phyloP scores from a whole-genome alignment of 1,139 yeast genomes.

The Scheffersomyces parashehatae region DNA sequence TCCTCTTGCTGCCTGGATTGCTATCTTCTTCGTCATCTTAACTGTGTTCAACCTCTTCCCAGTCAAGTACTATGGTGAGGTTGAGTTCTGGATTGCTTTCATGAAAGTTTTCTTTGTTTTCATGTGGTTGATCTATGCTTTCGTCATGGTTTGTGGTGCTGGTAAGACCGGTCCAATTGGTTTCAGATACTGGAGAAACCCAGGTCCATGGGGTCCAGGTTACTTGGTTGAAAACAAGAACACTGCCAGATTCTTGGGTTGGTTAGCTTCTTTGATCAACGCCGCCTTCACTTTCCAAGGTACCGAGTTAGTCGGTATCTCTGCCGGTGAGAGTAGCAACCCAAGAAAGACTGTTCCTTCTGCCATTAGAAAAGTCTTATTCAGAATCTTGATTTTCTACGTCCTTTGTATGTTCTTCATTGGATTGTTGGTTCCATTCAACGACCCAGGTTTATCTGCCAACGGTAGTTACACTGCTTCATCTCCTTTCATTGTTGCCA shows the following conservation, averaged over 20 bases:
- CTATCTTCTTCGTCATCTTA: constrained; percentile 61
- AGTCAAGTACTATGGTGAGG: constrained; percentile 64
- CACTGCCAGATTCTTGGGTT: constrained; percentile 63
- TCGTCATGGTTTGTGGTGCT: constrained; percentile 74
- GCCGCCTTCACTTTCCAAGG: constrained; percentile 85
- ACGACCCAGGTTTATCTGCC: constrained; percentile 50
- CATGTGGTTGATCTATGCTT: constrained; percentile 69
- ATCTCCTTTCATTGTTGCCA: constrained; percentile 59
- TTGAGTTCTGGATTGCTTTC: constrained; percentile 63
- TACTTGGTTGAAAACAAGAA: constrained; percentile 41
- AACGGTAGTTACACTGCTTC: constrained; percentile 35
- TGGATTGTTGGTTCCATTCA: constrained; percentile 79
- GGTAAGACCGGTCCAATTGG: constrained; percentile 72
- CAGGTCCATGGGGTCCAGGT: constrained; percentile 85
- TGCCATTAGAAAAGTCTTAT: constrained; percentile 80
- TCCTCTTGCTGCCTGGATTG: constrained; percentile 76
- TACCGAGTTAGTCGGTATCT: constrained; percentile 79
- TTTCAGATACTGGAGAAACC: constrained; percentile 88
- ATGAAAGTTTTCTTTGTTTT: constrained; percentile 69
- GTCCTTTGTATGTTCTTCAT: constrained; percentile 77
- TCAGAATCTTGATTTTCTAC: constrained; percentile 79
- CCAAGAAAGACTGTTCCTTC: constrained; percentile 82
- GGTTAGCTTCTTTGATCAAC: constrained; percentile 61
- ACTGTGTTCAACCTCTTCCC: constrained; percentile 59
- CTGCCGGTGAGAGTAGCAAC: constrained; percentile 85